Evolutionary conservation across 768 basidiomycete genomes (phyloP), one percentile per base, ranked within the genome.

Genomic region (Mycena venus): DNA sequence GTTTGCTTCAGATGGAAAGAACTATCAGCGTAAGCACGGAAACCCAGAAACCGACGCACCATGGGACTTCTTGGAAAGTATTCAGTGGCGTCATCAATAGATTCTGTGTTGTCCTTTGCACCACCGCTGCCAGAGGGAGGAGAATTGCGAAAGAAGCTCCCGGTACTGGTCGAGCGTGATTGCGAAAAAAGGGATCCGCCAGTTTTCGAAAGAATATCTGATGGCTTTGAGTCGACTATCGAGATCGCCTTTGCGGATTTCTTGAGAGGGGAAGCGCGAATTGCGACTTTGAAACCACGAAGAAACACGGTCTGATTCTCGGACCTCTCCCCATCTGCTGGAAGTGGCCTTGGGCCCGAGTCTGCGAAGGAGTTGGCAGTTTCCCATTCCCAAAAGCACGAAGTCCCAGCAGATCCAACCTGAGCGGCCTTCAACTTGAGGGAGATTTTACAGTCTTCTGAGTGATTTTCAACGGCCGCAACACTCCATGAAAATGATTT

Each of bases 271-370:
- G 36, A 47, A 32, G 47, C 9, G 21, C 69, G 59, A 63, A 70
- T 64, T 21, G 71, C 29, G 27, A 76, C 60, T 42, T 76, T 76
- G 51, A 60, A 76, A 9, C 75, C 72, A 14, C 70, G 62, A 8
- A 76, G n/a, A 36, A 76, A 76, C 27, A 76, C 63, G 15, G 55
- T 59, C 44, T 76, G 75, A 59, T 76, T 76, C 27, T 72, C 44
- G 4, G 31, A 27, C 29, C 60, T 25, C 25, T 34, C 36, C 8
- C n/a, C 42, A 34, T 73, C 51, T 58, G 25, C 49, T 32, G 63
- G 51, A 29, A 34, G 40, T 42, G 21, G 14, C n/a, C 55, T 31
- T 19, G 67, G 67, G 44, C 51, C 44, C 59, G 61, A 56, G 44
- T 68, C 21, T 27, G 60, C 60, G n/a, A 55, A 67, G n/a, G 75